Evolutionary conservation across 148 eudicot genomes (phyloP).

Genomic region (Fallopia convolvulus): DNA sequence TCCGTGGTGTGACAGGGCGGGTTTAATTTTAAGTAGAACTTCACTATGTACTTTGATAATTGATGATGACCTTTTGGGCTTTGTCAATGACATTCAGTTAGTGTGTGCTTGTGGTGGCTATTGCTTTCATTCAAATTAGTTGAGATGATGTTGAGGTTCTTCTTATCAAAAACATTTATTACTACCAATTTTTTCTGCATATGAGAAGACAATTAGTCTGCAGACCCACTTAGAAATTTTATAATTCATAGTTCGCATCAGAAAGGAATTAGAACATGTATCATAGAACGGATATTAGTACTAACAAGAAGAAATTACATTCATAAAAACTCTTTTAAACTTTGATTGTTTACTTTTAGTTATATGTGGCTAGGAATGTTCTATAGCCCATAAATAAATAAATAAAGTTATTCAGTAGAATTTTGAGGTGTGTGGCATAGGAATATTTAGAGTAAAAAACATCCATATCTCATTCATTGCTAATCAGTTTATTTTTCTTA

Average conservation of each 20-base stretch:
- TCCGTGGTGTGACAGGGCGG: conserved; percentile 3
- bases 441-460: not conserved
- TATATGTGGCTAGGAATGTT: not conserved
- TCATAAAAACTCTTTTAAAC: not conserved
- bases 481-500: not conserved
- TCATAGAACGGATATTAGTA: not conserved
- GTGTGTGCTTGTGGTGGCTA: not conserved
- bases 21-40: not conserved
- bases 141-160: conserved; percentile 9
- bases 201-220: not conserved
- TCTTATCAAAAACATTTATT: not conserved
- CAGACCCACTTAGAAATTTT: conserved; percentile 2
- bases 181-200: not conserved
- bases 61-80: conserved; percentile 4
- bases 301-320: not conserved
- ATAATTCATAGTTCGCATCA: not conserved
- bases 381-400: not conserved
- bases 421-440: not conserved
- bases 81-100: conserved; percentile 2
- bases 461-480: not conserved
- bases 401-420: not conserved
- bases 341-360: not conserved
- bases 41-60: conserved; percentile 7
- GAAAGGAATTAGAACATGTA: not conserved
- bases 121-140: not conserved